A percentile compares a stretch with the other conserved stretches of the same genome.
Evolutionary conservation across 106 monocot genomes (phyloP).

Genomic region (Xerophyta viscosa): DNA sequence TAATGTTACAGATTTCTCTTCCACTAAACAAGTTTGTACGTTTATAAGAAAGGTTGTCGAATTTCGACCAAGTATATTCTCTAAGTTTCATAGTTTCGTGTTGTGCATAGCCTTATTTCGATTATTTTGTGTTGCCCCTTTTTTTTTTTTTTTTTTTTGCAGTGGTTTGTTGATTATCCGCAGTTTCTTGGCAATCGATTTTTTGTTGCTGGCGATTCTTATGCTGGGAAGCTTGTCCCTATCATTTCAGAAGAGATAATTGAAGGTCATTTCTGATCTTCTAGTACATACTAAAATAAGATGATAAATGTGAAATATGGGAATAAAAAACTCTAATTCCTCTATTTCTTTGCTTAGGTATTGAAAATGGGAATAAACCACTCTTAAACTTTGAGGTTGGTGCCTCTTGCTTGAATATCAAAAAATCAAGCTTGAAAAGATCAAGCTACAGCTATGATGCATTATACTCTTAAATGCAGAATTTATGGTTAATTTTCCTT

Average conservation of each 20-base stretch:
- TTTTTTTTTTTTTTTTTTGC: no score
- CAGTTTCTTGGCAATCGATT: conserved; percentile 35
- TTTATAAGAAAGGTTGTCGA: conserved; percentile 34
- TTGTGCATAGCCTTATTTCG: neutral
- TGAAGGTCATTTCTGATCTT: conserved; percentile 13
- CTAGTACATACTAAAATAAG: neutral
- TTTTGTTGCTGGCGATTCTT: conserved; percentile 56
- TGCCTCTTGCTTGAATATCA: neutral
- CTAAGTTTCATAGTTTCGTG: neutral
- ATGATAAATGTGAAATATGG: no score
- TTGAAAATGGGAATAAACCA: conserved; percentile 16
- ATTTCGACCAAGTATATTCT: neutral
- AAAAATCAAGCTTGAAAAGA: no score
- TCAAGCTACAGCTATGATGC: no score
- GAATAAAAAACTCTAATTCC: neutral
- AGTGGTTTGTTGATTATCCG: conserved; percentile 60
- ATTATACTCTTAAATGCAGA: no score
- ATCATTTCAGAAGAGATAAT: conserved; percentile 21
- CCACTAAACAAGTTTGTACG: conserved; percentile 12
- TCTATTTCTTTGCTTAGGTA: conserved; percentile 11
- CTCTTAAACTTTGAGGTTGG: conserved; percentile 37
- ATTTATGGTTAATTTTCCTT: no score
- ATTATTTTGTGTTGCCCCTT: neutral
- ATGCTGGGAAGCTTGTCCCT: conserved; percentile 43
- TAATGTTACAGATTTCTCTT: conserved; percentile 8